Percentiles rank a stretch among this genome's conserved stretches.
phyloP scores from a whole-genome alignment of 2,329 filamentous ascomycete species.

The Onygena corvina region DNA sequence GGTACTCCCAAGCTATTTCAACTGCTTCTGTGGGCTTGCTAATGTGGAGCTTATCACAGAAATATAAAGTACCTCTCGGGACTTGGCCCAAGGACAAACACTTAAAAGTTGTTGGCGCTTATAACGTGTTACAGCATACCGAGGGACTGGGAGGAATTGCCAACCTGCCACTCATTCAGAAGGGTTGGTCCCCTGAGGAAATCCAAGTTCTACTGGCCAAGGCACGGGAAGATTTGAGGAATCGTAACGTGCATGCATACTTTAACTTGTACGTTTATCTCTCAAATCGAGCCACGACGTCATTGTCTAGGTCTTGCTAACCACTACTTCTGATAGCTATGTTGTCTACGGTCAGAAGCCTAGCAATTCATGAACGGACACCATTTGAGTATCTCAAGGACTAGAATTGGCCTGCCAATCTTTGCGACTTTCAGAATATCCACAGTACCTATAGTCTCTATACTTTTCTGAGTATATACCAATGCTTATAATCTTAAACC shows the following conservation, averaged over 20 bases:
- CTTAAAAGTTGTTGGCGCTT: conserved; percentile 20
- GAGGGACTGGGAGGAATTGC: conserved; percentile 22
- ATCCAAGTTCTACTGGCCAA: conserved; percentile 24
- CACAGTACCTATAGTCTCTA: too few species aligned
- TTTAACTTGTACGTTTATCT: conserved; percentile 20
- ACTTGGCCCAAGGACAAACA: conserved; percentile 21
- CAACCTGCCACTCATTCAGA: conserved; percentile 20
- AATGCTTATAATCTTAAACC: too few species aligned
- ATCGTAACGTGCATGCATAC: conserved; percentile 24
- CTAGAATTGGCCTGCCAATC: too few species aligned
- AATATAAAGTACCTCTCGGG: conserved; percentile 18
- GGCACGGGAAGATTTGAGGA: conserved; percentile 24
- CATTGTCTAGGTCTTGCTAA: not conserved
- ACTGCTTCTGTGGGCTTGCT: not conserved
- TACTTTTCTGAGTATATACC: too few species aligned
- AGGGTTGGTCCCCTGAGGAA: conserved; percentile 21
- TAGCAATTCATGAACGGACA: not conserved
- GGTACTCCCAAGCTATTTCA: conserved; percentile 11
- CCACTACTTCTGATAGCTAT: conserved; percentile 11
- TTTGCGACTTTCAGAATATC: too few species aligned
- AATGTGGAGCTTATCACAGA: not conserved
- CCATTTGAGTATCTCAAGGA: not conserved
- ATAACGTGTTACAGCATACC: conserved; percentile 20
- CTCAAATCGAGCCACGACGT: not conserved
- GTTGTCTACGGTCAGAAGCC: conserved; percentile 15